Conservation (phyloP, 2,329 filamentous ascomycete genomes). For the Aaosphaeria arxii region DNA sequence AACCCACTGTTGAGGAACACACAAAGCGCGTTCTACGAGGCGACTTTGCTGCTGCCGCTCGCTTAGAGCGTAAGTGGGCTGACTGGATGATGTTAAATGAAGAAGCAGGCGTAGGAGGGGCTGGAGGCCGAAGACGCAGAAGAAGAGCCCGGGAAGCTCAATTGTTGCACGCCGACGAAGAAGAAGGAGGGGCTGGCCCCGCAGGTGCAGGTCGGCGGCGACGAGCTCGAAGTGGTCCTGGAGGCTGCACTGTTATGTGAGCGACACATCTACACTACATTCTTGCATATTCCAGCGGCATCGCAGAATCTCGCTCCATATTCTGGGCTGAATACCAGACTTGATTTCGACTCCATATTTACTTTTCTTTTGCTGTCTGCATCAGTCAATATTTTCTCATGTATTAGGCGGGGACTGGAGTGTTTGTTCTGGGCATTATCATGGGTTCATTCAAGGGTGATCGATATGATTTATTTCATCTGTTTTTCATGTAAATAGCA, state of each 20-base stretch:
- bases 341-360: no score
- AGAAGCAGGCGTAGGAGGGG: conserved; percentile 69
- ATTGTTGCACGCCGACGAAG: conserved; percentile 75
- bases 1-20: conserved; percentile 92
- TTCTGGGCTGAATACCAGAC: no score
- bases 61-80: conserved; percentile 88
- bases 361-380: no score
- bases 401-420: no score
- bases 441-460: no score
- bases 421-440: no score
- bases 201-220: conserved; percentile 42
- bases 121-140: conserved; percentile 65
- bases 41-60: conserved; percentile 68
- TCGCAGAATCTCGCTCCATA: no score
- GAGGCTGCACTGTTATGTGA: conserved; percentile 50
- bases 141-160: conserved; percentile 79
- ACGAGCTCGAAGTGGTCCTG: conserved; percentile 46
- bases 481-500: no score
- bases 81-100: conserved; percentile 92
- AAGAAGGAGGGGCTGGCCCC: conserved; percentile 56
- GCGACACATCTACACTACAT: background rate
- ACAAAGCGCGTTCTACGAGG: conserved; percentile 79
- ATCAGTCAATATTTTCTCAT: no score
- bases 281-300: background rate
- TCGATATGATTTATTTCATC: no score